phyloP scores from a whole-genome alignment of 345 rosid species.

The Brassica napus region Da-Ae NC_063442.1:8496001-8496500 shows the following conservation, averaged over 20 bases:
- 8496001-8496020: neutral
- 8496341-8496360: conserved; percentile 70
- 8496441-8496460: conserved; percentile 96
- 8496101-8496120: conserved; percentile 97
- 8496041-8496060: conserved; percentile 98
- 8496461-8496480: conserved; percentile 93
- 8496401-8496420: neutral
- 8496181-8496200: neutral
- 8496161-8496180: conserved; percentile 6
- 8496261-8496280: conserved; percentile 99
- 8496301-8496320: conserved; percentile 70
- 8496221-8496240: conserved; percentile 97
- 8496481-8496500: conserved; percentile 93
- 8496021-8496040: conserved; percentile 87
- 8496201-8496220: conserved; percentile 54
- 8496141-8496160: conserved; percentile 15
- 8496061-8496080: conserved; percentile 99
- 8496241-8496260: conserved; percentile 92
- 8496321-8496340: conserved; percentile 96
- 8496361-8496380: neutral
- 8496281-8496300: conserved; percentile 99
- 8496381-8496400: conserved; percentile 22
- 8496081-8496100: conserved; percentile 91
- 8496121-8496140: conserved; percentile 84
- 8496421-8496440: conserved; percentile 57